Base-by-base conservation (phyloP, 176 grass and related monocot species). In the Oryza meyeriana region DNA sequence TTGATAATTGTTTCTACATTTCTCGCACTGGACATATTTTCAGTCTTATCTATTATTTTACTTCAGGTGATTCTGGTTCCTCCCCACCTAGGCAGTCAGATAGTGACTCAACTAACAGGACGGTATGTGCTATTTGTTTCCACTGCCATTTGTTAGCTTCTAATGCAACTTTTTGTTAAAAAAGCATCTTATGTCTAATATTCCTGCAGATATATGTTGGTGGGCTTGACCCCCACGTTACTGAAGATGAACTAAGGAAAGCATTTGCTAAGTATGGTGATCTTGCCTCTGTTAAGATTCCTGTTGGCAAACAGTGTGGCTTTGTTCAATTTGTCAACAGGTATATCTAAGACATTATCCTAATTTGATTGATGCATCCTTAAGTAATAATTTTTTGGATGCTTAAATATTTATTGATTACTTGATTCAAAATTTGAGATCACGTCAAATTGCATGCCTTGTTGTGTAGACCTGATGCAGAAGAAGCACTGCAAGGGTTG, bases 241-340 rank as follows among this genome's bases (percentile, higher is more conserved):
- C 84, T 48, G 95, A 94, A 91, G 92, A 94, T 65, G 95, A 98
- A 74, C 82, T 94, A 34, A 93, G 88, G 84, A 89, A 94, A 85
- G 76, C 86, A 78, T 98, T 94, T 79, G 84, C 88, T 30, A 94
- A 94, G 63, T 94, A 94, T 82, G 95, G 92, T 12, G 95, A 94
- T 66, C 86, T 94, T 76, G 88, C 84, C 83, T 98, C 95, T 81
- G 92, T 98, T 31, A 98, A 98, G 87, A 94, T 98, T 82, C 95
- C 92, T 63, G 66, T 88, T 79, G 92, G 95, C 40, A 98, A 98
- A 85, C 92, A 98, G 79, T 98, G 86, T 76, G 95, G 92, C 10
- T 98, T 98, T 61, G 92, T 94, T 79, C 95, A 98, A 78, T 98
- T 98, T 91, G 88, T 92, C 41, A 89, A 88, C 62, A 94, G 92